These are phyloP conservation scores for Eremochloa ophiuroides DNA, from an alignment of 176 grass and related monocot species.

Conservation along the genomic window DNA sequence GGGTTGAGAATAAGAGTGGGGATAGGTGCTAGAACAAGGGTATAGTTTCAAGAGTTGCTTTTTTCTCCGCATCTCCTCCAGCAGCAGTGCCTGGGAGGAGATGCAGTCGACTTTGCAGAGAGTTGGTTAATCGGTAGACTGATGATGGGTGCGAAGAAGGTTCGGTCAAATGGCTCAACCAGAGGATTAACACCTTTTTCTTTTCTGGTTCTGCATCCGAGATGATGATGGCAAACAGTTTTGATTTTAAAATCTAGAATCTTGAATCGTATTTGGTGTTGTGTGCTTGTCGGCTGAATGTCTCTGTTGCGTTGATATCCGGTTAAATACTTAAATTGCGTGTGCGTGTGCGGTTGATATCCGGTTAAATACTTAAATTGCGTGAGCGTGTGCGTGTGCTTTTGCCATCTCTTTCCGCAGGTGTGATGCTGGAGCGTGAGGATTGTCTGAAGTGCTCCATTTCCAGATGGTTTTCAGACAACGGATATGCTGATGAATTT, in stretches of 20 bases:
- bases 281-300: background rate
- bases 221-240: conserved; percentile 37
- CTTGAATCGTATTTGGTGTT: background rate
- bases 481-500: background rate
- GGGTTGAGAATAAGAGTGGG: conserved; percentile 31
- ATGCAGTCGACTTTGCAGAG: conserved; percentile 33
- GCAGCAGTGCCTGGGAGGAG: background rate
- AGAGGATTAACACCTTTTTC: conserved; percentile 17
- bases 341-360: background rate
- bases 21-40: conserved; percentile 41
- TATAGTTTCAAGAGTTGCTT: conserved; percentile 22
- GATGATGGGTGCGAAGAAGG: conserved; percentile 37
- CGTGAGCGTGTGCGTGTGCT: background rate
- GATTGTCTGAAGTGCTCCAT: background rate
- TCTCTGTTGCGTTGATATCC: background rate
- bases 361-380: no score
- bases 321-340: background rate
- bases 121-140: conserved; percentile 40
- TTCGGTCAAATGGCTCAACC: conserved; percentile 31
- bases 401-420: background rate
- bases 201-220: conserved; percentile 27
- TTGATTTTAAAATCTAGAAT: conserved; percentile 22
- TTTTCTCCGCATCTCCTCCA: conserved; percentile 21
- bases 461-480: background rate
- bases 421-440: background rate